Evolutionary conservation across 768 basidiomycete species (phyloP).

Genomic region (Mycena venus): DNA sequence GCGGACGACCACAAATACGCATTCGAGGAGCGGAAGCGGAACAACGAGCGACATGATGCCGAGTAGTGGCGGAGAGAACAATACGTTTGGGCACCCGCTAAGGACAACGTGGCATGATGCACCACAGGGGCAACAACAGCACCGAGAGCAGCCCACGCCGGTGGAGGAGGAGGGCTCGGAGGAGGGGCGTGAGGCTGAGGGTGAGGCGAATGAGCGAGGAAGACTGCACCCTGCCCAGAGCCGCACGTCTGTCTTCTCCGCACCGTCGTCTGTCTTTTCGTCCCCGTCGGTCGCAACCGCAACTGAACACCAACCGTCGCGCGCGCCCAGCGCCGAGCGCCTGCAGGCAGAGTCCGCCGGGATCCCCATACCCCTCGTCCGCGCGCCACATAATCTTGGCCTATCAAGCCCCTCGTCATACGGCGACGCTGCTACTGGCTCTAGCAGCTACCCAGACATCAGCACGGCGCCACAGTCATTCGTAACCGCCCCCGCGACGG

Average conservation of each 20-base stretch:
- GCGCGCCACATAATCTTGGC: slow-evolving; percentile 25
- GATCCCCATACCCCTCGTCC: slow-evolving; percentile 45
- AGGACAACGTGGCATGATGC: slow-evolving; percentile 51
- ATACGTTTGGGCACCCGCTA: slow-evolving; percentile 80
- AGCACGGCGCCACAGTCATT: slow-evolving; percentile 80
- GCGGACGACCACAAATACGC: slow-evolving; percentile 41
- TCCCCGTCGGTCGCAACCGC: background rate
- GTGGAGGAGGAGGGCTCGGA: slow-evolving; percentile 12
- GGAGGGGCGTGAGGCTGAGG: background rate
- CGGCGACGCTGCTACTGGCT: slow-evolving; percentile 30
- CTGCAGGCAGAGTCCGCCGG: slow-evolving; percentile 27
- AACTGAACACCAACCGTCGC: slow-evolving; percentile 29
- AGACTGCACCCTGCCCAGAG: slow-evolving; percentile 20
- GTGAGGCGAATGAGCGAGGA: background rate
- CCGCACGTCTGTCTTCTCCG: slow-evolving; percentile 26
- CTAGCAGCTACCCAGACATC: slow-evolving; percentile 67
- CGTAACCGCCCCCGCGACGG: slow-evolving; percentile 73
- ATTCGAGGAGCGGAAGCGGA: slow-evolving; percentile 66
- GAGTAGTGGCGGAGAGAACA: slow-evolving; percentile 71
- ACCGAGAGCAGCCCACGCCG: slow-evolving; percentile 34
- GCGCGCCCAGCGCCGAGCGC: slow-evolving; percentile 29
- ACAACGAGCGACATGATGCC: slow-evolving; percentile 54
- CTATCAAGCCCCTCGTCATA: background rate
- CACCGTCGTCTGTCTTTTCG: slow-evolving; percentile 15
- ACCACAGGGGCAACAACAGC: slow-evolving; percentile 33